Evolutionary conservation across 1,284 basidiomycete genomes (phyloP).

Genomic region (Cerrena zonata): DNA sequence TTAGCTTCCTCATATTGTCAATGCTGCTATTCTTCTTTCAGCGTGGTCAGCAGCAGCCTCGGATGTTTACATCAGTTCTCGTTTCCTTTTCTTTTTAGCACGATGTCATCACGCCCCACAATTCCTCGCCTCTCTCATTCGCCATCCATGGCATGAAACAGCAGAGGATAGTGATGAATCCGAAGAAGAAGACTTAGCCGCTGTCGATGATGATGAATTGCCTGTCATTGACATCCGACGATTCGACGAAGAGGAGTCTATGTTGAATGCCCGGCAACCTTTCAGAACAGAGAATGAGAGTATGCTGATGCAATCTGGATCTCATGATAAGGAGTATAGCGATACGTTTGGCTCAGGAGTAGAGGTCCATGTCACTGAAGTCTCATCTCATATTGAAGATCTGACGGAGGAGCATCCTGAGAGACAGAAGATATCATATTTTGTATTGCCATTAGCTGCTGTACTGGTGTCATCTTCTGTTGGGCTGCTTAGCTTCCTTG

Average conservation of each 20-base stretch:
- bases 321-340: background rate
- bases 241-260: background rate
- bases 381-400: background rate
- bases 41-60: slow-evolving; percentile 51
- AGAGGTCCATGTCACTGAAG: background rate
- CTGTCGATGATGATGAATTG: slow-evolving; percentile 2
- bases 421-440: slow-evolving; percentile 11
- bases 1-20: slow-evolving; percentile 45
- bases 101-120: slow-evolving; percentile 38
- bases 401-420: background rate
- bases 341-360: too few species aligned
- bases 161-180: background rate
- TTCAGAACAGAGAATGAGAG: background rate
- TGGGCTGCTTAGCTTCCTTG: slow-evolving; percentile 22
- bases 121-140: slow-evolving; percentile 25
- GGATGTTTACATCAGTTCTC: slow-evolving; percentile 47
- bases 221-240: background rate
- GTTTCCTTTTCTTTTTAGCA: slow-evolving; percentile 46
- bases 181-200: background rate
- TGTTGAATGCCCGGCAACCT: background rate
- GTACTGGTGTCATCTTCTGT: slow-evolving; percentile 22
- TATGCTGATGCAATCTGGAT: background rate
- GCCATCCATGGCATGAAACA: slow-evolving; percentile 14
- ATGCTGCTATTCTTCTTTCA: slow-evolving; percentile 38
- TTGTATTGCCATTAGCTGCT: slow-evolving; percentile 23